phyloP scores from a whole-genome alignment of 208 protist genomes.

The Crithidia bombi region DNA sequence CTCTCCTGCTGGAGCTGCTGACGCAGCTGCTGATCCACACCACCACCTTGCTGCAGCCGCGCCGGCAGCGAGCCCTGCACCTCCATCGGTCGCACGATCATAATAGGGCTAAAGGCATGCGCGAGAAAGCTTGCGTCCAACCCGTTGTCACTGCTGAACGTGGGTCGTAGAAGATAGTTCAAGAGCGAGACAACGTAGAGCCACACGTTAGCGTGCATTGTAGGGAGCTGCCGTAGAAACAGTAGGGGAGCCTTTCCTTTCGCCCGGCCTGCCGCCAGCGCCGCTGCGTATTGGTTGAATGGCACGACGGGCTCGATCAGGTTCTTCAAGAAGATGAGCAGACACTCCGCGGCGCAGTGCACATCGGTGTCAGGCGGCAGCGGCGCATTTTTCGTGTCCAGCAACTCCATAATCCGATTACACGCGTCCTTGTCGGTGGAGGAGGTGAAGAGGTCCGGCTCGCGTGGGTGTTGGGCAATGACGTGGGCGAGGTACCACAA shows the following conservation, averaged over 20 bases:
- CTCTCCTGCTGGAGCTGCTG: constrained; percentile 73
- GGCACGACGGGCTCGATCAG: constrained; percentile 87
- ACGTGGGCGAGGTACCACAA: constrained; percentile 81
- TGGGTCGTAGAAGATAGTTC: constrained; percentile 81
- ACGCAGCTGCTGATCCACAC: constrained; percentile 61
- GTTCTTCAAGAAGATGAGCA: constrained; percentile 75
- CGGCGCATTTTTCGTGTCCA: constrained; percentile 59
- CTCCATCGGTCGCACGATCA: constrained; percentile 59
- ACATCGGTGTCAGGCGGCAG: constrained; percentile 43
- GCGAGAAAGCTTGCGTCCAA: constrained; percentile 62
- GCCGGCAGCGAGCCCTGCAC: constrained; percentile 33
- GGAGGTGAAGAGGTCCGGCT: constrained; percentile 69
- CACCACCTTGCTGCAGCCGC: constrained; percentile 48
- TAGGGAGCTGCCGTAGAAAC: constrained; percentile 80
- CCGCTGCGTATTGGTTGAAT: constrained; percentile 55
- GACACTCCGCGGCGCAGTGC: constrained; percentile 63
- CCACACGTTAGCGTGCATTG: constrained; percentile 83
- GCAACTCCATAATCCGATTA: constrained; percentile 61
- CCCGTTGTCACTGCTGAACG: constrained; percentile 59
- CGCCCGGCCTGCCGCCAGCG: constrained; percentile 59
- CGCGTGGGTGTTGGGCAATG: constrained; percentile 49
- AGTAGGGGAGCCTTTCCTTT: constrained; percentile 53
- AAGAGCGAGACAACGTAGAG: constrained; percentile 86
- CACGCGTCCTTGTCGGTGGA: constrained; percentile 47
- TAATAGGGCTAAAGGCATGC: constrained; percentile 64